Conservation (phyloP, 495 filamentous ascomycete genomes). For the Podospora pseudopauciseta region DNA sequence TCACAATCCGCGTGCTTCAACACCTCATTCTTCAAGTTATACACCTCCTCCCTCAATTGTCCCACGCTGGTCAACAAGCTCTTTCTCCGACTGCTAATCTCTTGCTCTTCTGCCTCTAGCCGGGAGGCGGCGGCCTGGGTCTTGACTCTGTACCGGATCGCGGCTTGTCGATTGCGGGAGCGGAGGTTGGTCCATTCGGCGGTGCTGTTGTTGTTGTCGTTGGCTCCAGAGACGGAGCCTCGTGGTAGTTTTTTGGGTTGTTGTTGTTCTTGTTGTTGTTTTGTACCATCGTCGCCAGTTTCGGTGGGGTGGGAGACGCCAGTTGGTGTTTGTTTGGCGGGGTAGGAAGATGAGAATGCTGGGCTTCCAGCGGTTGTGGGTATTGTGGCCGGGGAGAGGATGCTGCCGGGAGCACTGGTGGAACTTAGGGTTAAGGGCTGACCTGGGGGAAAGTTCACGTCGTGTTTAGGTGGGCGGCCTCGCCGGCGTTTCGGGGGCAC, state of each 20-base stretch:
- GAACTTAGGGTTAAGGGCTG: neutral
- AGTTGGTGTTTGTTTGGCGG: too few relatives aligned
- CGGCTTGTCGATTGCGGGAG: slow-evolving; percentile 16
- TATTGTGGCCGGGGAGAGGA: neutral
- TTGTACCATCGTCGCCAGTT: neutral
- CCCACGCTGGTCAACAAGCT: slow-evolving; percentile 27
- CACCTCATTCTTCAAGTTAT: slow-evolving; percentile 52
- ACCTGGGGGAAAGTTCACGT: neutral
- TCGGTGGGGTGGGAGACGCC: too few relatives aligned
- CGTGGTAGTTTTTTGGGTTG: neutral
- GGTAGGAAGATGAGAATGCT: neutral
- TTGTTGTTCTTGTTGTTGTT: neutral
- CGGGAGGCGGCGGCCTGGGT: slow-evolving; percentile 14
- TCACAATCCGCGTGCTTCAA: slow-evolving; percentile 51
- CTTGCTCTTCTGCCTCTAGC: slow-evolving; percentile 39
- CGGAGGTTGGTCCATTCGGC: neutral
- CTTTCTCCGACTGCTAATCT: slow-evolving; percentile 25
- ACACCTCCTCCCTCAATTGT: slow-evolving; percentile 45
- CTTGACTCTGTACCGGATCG: slow-evolving; percentile 20
- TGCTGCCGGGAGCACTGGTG: neutral
- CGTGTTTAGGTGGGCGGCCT: neutral
- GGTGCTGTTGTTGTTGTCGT: neutral
- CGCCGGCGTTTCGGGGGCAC: neutral
- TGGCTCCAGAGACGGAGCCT: too few relatives aligned
- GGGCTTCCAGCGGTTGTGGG: neutral